Evolutionary conservation across 331 rosid genomes (phyloP).

Genomic region (Quercus phellos): DNA sequence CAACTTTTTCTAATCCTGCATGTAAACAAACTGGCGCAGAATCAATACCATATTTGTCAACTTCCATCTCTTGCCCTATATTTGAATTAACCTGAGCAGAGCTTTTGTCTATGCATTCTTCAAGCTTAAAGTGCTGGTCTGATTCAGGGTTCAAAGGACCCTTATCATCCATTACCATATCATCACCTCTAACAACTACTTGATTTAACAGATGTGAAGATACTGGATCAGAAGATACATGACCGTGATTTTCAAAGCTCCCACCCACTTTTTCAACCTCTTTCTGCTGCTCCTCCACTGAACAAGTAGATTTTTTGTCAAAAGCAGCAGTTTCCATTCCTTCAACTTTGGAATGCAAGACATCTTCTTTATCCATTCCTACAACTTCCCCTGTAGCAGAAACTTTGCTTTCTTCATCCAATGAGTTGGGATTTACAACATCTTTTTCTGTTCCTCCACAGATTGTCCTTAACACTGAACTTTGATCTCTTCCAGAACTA

Average conservation of each 20-base stretch:
- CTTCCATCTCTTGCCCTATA: slow-evolving; percentile 32
- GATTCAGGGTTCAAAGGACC: slow-evolving; percentile 18
- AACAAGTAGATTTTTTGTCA: slow-evolving; percentile 12
- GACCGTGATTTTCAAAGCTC: slow-evolving; percentile 6
- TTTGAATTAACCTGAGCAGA: slow-evolving; percentile 29
- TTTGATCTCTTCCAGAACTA: not conserved
- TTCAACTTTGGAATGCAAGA: slow-evolving; percentile 17
- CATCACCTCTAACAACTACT: slow-evolving; percentile 28
- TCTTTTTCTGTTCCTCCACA: slow-evolving; percentile 8
- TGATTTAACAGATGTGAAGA: slow-evolving; percentile 16
- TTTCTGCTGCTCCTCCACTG: slow-evolving; percentile 26
- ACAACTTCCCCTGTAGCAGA: slow-evolving; percentile 22
- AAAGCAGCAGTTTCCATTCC: slow-evolving; percentile 3
- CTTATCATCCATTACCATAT: slow-evolving; percentile 18
- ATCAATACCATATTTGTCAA: slow-evolving; percentile 21
- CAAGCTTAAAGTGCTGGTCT: slow-evolving; percentile 4
- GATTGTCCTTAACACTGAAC: not conserved
- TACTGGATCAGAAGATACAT: slow-evolving; percentile 10
- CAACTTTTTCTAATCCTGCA: not conserved
- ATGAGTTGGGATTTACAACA: slow-evolving; percentile 17
- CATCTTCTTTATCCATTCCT: slow-evolving; percentile 22
- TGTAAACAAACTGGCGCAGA: slow-evolving; percentile 4
- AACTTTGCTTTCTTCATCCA: slow-evolving; percentile 27
- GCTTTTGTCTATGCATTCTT: slow-evolving; percentile 16
- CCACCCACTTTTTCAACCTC: slow-evolving; percentile 22